Conservation (phyloP, 352 stramenopile species). For the Globisporangium uncinulatum region DNA sequence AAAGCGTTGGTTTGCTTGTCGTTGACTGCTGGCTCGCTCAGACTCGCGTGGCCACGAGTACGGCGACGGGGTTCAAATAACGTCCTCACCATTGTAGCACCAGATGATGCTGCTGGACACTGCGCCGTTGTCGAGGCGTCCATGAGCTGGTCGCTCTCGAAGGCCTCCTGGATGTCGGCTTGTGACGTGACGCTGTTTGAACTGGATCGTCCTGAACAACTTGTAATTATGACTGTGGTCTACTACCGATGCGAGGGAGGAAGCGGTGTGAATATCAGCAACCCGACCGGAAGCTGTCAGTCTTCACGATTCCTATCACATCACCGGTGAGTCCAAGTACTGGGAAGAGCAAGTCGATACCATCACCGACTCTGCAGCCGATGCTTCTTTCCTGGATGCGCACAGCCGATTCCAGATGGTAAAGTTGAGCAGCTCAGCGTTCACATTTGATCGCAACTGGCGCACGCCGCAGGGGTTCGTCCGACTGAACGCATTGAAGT, state of each 20-base stretch:
- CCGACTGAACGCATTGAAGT: constrained; percentile 69
- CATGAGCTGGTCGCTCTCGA: constrained; percentile 51
- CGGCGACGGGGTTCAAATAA: constrained; percentile 62
- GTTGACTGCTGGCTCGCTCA: constrained; percentile 50
- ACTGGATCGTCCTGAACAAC: constrained; percentile 46
- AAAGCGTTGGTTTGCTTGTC: constrained; percentile 43
- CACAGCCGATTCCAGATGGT: constrained; percentile 29
- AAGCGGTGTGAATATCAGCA: constrained; percentile 63
- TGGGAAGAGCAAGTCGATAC: constrained; percentile 51
- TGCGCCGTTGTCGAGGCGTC: constrained; percentile 19
- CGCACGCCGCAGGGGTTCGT: constrained; percentile 10
- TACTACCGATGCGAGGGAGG: constrained; percentile 42
- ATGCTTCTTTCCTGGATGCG: constrained; percentile 63
- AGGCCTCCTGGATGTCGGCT: constrained; percentile 50
- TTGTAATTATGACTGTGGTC: no score
- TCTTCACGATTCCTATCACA: constrained; percentile 54
- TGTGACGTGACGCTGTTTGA: constrained; percentile 45
- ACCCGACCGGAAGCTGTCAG: constrained; percentile 67
- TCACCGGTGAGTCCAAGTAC: constrained; percentile 60
- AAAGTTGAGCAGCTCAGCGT: constrained; percentile 13
- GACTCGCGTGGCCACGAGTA: constrained; percentile 66
- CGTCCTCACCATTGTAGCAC: constrained; percentile 59
- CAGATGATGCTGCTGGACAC: constrained; percentile 14
- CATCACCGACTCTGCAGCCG: constrained; percentile 51
- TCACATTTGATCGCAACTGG: constrained; percentile 15